These are phyloP conservation scores for Candida palmyrensis DNA, from an alignment of 805 yeast species.

Conservation along the genomic window DNA sequence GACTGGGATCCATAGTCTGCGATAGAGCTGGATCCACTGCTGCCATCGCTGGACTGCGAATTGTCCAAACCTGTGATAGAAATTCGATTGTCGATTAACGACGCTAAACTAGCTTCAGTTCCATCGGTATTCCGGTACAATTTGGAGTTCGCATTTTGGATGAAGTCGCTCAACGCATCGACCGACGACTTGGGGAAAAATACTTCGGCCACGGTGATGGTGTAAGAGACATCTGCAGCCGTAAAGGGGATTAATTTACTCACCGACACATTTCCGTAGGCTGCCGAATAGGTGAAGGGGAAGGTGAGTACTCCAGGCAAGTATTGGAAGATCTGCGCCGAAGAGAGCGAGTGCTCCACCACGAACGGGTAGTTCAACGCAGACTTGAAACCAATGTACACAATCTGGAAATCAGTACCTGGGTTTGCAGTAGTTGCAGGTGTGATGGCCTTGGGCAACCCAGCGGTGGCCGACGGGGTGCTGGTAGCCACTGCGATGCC, in stretches of 20 bases:
- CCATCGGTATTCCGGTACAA: constrained; percentile 57
- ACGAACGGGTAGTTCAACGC: constrained; percentile 82
- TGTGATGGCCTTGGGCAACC: constrained; percentile 73
- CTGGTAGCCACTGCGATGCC: constrained; percentile 27
- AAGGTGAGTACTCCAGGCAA: constrained; percentile 67
- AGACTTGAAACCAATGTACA: constrained; percentile 74
- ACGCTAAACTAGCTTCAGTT: constrained; percentile 53
- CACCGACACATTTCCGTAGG: constrained; percentile 48
- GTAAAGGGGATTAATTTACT: constrained; percentile 71
- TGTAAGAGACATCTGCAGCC: constrained; percentile 47
- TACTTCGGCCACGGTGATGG: constrained; percentile 84
- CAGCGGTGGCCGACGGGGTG: constrained; percentile 32
- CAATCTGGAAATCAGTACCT: constrained; percentile 43
- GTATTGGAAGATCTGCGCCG: constrained; percentile 81
- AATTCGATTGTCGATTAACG: constrained; percentile 66
- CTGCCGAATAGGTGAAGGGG: constrained; percentile 45
- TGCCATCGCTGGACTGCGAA: constrained; percentile 8
- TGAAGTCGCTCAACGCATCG: constrained; percentile 40
- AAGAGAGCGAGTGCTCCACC: constrained; percentile 63
- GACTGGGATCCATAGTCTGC: constrained; percentile 29
- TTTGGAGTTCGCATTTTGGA: constrained; percentile 48
- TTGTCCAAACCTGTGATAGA: constrained; percentile 46
- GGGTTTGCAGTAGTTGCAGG: constrained; percentile 52
- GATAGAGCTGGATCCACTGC: constrained; percentile 10
- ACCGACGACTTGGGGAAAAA: constrained; percentile 64